Conservation (phyloP, 306 rosid genomes). For the Prunus davidiana region DNA sequence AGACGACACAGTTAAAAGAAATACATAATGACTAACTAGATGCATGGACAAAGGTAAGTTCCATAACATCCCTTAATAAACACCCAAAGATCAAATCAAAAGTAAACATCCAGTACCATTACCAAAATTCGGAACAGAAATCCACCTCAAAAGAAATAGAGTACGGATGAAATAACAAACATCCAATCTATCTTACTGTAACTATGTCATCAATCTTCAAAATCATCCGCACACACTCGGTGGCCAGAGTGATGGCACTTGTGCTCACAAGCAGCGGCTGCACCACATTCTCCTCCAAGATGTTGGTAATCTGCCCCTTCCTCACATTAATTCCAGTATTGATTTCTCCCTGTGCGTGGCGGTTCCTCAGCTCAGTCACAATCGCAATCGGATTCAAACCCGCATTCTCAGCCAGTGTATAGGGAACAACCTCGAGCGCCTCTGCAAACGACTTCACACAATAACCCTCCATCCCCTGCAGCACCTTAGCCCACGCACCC, state of each 20-base stretch:
- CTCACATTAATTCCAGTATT: constrained; percentile 96
- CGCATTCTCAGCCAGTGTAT: constrained; percentile 92
- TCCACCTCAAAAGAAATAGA: constrained; percentile 5
- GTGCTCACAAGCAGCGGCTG: constrained; percentile 98
- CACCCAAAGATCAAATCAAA: constrained; percentile 7
- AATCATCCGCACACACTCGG: constrained; percentile 98
- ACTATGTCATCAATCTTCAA: constrained; percentile 99
- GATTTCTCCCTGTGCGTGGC: constrained; percentile 92
- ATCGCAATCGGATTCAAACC: constrained; percentile 87
- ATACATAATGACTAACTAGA: neutral
- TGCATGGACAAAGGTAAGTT: constrained; percentile 13
- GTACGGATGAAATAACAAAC: constrained; percentile 2
- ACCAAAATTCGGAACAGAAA: constrained; percentile 30
- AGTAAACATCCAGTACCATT: neutral
- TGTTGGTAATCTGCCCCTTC: constrained; percentile 98
- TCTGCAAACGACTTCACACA: constrained; percentile 84
- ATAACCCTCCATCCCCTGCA: constrained; percentile 98
- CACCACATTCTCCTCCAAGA: constrained; percentile 99
- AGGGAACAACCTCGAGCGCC: constrained; percentile 98
- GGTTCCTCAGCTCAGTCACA: constrained; percentile 97
- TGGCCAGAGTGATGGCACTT: constrained; percentile 86
- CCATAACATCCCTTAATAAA: constrained; percentile 17
- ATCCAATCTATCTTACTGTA: constrained; percentile 63
- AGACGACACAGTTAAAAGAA: neutral
- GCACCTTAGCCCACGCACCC: constrained; percentile 98